phyloP scores from a whole-genome alignment of 1,139 yeast species.

The Geotrichum siamense region DNA sequence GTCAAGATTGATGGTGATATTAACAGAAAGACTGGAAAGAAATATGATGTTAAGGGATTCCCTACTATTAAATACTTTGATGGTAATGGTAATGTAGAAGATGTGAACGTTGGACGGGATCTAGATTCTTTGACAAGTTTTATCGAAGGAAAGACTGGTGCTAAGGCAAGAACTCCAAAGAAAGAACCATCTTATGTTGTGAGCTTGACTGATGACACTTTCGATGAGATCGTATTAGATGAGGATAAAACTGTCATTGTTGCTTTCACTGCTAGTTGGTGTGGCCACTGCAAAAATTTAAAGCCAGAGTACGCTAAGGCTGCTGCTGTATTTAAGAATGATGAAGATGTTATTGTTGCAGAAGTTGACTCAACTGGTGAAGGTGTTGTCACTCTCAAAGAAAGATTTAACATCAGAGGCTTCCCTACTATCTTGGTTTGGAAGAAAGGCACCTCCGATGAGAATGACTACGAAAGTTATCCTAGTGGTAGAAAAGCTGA shows the following conservation, averaged over 20 bases:
- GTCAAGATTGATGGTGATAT: conserved; percentile 61
- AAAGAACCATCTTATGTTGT: conserved; percentile 38
- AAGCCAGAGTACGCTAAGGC: conserved; percentile 59
- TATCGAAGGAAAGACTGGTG: conserved; percentile 44
- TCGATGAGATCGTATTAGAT: conserved; percentile 21
- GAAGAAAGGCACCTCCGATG: conserved; percentile 28
- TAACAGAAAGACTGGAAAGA: conserved; percentile 47
- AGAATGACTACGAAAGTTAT: conserved; percentile 41
- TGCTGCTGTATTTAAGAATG: conserved; percentile 43
- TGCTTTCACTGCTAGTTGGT: conserved; percentile 67
- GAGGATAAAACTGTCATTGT: conserved; percentile 30
- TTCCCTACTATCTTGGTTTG: conserved; percentile 53
- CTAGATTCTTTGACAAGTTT: conserved; percentile 40
- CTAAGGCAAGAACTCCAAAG: conserved; percentile 24
- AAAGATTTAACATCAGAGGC: conserved; percentile 40
- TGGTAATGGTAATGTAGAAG: conserved; percentile 31
- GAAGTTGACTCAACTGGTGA: conserved; percentile 45
- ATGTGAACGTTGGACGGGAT: conserved; percentile 37
- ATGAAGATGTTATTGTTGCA: conserved; percentile 43
- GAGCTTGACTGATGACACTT: conserved; percentile 31
- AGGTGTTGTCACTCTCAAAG: conserved; percentile 39
- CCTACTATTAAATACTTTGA: conserved; percentile 58
- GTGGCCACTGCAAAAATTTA: conserved; percentile 65
- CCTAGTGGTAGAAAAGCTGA: conserved; percentile 41
- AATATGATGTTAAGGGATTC: conserved; percentile 53